Conservation (phyloP, 441 rosid species). For the Populus hybrid region DNA sequence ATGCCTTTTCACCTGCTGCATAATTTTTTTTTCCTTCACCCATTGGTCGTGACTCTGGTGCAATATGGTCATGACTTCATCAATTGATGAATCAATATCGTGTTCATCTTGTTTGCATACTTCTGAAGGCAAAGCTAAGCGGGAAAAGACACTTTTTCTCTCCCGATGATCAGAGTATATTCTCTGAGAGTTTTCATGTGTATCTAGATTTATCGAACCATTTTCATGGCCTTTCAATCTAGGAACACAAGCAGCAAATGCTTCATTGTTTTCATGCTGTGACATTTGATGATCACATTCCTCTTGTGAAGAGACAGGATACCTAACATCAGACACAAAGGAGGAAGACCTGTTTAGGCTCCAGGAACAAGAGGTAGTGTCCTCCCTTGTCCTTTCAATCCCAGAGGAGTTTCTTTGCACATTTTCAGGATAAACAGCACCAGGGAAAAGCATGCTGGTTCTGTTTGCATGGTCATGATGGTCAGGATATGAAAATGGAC, state of each 20-base stretch:
- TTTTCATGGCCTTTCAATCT: conserved; percentile 15
- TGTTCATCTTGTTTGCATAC: conserved; percentile 5
- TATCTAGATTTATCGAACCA: background rate
- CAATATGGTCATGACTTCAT: conserved; percentile 42
- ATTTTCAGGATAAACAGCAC: conserved; percentile 22
- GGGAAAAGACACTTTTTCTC: conserved; percentile 53
- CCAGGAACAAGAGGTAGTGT: conserved; percentile 13
- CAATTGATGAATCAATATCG: conserved; percentile 30
- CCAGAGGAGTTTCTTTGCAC: conserved; percentile 11
- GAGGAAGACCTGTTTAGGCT: conserved; percentile 28
- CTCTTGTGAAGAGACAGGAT: conserved; percentile 19
- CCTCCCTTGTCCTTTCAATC: conserved; percentile 22
- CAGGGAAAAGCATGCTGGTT: conserved; percentile 12
- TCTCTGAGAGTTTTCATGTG: conserved; percentile 1
- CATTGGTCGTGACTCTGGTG: conserved; percentile 20
- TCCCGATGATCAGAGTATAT: conserved; percentile 15
- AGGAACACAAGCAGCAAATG: conserved; percentile 20
- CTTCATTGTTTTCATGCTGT: conserved; percentile 20
- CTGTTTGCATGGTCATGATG: conserved; percentile 22
- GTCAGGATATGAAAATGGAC: background rate
- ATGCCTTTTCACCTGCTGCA: conserved; percentile 3
- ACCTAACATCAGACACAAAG: conserved; percentile 11
- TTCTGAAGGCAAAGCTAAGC: conserved; percentile 34
- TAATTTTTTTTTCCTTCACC: conserved; percentile 24
- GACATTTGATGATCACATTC: conserved; percentile 8